phyloP scores from a whole-genome alignment of 106 monocot species.

The Allium sativum region DNA sequence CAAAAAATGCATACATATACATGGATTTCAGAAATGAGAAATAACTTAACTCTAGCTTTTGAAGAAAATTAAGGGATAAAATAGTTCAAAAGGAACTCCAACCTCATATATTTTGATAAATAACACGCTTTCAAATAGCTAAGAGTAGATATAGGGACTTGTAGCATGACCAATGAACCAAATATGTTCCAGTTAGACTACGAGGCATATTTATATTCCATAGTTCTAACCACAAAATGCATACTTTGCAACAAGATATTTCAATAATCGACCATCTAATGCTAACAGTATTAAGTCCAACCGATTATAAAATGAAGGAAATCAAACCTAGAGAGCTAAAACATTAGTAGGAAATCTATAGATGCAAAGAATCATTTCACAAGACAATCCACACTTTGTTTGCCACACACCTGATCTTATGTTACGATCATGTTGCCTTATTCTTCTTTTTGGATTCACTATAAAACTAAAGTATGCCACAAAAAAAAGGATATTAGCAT shows the following conservation, averaged over 20 bases:
- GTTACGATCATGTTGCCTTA: slow-evolving; percentile 90
- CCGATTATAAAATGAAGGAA: not conserved
- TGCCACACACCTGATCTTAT: slow-evolving; percentile 60
- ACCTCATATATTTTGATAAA: too few species aligned
- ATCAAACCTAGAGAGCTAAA: slow-evolving; percentile 65
- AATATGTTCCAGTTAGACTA: too few species aligned
- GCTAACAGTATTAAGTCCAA: not conserved
- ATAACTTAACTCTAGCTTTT: too few species aligned
- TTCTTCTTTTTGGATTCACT: slow-evolving; percentile 72
- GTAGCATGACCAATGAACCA: too few species aligned
- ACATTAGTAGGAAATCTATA: slow-evolving; percentile 84
- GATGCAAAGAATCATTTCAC: slow-evolving; percentile 97
- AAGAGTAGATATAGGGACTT: too few species aligned
- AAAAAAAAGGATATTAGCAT: too few species aligned
- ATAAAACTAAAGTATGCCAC: slow-evolving; percentile 43
- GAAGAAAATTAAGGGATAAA: too few species aligned
- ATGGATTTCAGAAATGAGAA: too few species aligned
- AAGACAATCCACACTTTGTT: slow-evolving; percentile 68
- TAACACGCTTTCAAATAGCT: too few species aligned
- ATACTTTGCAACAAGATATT: not conserved
- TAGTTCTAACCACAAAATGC: not conserved
- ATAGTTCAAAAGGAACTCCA: too few species aligned
- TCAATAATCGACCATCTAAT: not conserved
- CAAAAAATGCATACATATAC: too few species aligned
- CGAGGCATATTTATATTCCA: not conserved